Evolutionary conservation across 2,329 filamentous ascomycete genomes (phyloP).

Genomic region (Hymenoscyphus linearis): DNA sequence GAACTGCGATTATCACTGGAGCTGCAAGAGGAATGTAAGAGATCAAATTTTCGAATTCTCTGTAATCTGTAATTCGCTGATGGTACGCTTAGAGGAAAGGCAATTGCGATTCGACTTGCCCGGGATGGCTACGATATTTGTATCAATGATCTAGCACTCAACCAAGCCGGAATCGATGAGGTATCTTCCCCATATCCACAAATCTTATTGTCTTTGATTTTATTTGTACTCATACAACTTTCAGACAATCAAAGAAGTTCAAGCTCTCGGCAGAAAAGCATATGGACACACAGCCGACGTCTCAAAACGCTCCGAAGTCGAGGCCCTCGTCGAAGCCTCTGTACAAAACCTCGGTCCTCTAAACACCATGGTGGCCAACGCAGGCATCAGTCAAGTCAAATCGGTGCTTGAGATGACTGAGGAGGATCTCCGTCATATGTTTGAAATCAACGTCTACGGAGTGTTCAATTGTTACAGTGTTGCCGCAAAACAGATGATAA

Average conservation of each 20-base stretch:
- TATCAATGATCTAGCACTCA: conserved; percentile 55
- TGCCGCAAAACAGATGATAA: conserved; percentile 61
- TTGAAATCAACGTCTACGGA: conserved; percentile 60
- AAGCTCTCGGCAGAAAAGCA: conserved; percentile 45
- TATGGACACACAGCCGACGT: conserved; percentile 57
- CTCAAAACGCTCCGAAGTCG: conserved; percentile 31
- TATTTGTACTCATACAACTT: neutral
- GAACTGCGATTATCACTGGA: conserved; percentile 37
- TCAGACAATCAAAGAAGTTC: conserved; percentile 45
- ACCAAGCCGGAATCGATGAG: conserved; percentile 46
- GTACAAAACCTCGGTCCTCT: conserved; percentile 26
- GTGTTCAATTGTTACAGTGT: conserved; percentile 60
- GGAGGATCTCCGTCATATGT: conserved; percentile 42
- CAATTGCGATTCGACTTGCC: conserved; percentile 58
- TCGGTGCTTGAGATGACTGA: conserved; percentile 25
- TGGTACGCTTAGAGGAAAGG: conserved; percentile 44
- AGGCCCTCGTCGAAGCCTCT: conserved; percentile 24
- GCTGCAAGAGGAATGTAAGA: conserved; percentile 37
- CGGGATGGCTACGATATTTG: conserved; percentile 61
- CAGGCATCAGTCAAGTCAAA: conserved; percentile 30
- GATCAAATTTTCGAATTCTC: neutral
- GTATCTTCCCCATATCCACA: conserved; percentile 30
- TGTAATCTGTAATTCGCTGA: conserved; percentile 24
- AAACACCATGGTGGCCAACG: conserved; percentile 31
- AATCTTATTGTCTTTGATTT: neutral